Conservation (phyloP, 176 grass and related monocot species). For the Microstegium vimineum region DNA sequence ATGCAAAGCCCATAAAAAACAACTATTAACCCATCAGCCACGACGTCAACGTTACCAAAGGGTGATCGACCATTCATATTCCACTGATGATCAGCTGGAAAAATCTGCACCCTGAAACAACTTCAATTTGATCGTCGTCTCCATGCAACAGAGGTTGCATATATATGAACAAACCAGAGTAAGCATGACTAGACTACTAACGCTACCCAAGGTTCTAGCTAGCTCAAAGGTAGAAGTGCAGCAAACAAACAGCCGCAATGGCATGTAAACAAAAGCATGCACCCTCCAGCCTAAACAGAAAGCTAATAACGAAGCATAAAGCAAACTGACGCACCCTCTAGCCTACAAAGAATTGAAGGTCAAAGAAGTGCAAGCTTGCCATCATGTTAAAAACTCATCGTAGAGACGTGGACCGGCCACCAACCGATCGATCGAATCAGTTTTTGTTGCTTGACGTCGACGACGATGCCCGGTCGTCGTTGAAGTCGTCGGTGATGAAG, state of each 20-base stretch:
- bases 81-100: background rate
- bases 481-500: constrained; percentile 58
- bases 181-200: background rate
- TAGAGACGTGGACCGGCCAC: background rate
- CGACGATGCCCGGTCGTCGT: background rate
- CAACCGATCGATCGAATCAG: background rate
- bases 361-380: background rate
- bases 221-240: constrained; percentile 20
- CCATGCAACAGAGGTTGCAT: background rate
- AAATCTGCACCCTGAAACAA: constrained; percentile 17
- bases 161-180: background rate
- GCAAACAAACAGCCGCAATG: constrained; percentile 21
- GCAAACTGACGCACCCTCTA: background rate
- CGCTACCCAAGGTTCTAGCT: background rate
- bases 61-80: background rate
- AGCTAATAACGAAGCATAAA: background rate
- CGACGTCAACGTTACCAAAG: background rate
- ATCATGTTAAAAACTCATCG: constrained; percentile 6
- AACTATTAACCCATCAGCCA: background rate
- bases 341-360: background rate
- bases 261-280: constrained; percentile 26
- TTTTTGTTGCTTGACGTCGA: background rate
- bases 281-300: constrained; percentile 13
- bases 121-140: background rate
- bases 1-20: constrained; percentile 9